phyloP scores from a whole-genome alignment of 176 grass and related monocot species.

The Eragrostis nindensis region DNA sequence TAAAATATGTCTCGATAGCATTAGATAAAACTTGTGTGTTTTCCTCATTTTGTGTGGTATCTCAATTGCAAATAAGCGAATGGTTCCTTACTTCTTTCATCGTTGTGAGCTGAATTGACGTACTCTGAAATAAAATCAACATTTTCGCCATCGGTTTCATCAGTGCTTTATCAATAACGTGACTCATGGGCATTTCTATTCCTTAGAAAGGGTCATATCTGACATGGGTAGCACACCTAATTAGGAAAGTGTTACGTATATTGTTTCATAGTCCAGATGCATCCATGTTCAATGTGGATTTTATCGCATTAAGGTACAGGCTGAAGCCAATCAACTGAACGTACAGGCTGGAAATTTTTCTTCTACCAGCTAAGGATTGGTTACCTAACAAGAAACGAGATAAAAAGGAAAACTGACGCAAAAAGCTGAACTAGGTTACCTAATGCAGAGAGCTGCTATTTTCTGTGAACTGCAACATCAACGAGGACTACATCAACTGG shows the following conservation, averaged over 20 bases:
- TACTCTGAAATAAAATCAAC: constrained; percentile 30
- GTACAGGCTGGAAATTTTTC: not conserved
- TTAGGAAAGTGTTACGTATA: constrained; percentile 1
- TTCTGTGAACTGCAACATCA: not conserved
- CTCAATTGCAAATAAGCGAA: not conserved
- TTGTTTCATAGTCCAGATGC: not conserved
- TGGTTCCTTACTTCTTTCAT: too few species aligned
- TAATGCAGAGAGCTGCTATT: not conserved
- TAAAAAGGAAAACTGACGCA: too few species aligned
- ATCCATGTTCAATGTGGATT: not conserved
- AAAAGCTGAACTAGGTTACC: not conserved
- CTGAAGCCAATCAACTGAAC: not conserved
- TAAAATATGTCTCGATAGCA: not conserved
- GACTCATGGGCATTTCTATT: not conserved
- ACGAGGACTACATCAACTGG: not conserved
- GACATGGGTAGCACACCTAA: constrained; percentile 29
- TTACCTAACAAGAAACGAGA: not conserved
- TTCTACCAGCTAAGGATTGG: not conserved
- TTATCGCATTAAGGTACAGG: not conserved
- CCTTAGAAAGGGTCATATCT: constrained; percentile 25
- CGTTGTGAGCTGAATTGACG: not conserved
- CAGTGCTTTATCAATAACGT: constrained; percentile 15
- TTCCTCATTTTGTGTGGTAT: not conserved
- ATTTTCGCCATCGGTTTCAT: constrained; percentile 23
- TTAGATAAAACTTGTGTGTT: not conserved